Base-by-base conservation (phyloP, 2,329 filamentous ascomycete genomes). In the Aspergillus novoparasiticus region DNA sequence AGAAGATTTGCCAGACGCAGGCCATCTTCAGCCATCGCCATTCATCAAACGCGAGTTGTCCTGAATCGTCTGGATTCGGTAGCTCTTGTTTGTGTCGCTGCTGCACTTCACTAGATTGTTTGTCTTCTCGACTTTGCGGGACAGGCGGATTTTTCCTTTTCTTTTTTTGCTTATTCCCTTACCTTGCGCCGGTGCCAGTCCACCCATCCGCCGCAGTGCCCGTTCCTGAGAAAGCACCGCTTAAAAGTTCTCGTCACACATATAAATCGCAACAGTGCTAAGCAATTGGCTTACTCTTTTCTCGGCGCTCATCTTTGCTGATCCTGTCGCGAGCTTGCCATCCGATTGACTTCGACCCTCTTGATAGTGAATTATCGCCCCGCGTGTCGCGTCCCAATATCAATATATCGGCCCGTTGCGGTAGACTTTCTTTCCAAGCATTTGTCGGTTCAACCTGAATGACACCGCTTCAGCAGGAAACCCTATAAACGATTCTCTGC, bases 1-100 rank as follows among this genome's bases (percentile, higher is more conserved):
- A 36, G 41, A 51, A 64, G 63, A 68, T 69, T 68, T 70, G 53
- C 57, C 63, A 45, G 57, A 58, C 63, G 43, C 36, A 51, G 53
- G 34, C 56, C 30, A 58, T 65, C 53, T 50, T 61, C n/a, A 45
- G 46, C 50, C 32, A 58, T 50, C 58, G 45, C 39, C 53, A 32
- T 63, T 34, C 55, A 53, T 64, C 60, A 58, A 64, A 55, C 50
- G 46, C 23, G 26, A 59, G 45, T 60, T 43, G n/a, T 34, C 39
- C 41, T 59, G 54, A 43, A 45, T 28, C 32, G 14, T 34, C 26
- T 21, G n/a, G 32, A 28, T 48, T 41, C 16, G 3, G 6, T 39
- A 45, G 28, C 51, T 34, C 30, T 45, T 48, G n/a, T 23, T 43
- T 45, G 45, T 16, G 26, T 26, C 26, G 4, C 48, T 56, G 26